Percentiles rank a stretch among this genome's conserved stretches.
These are phyloP conservation scores for Penstemon davidsonii DNA, from an alignment of 257 asterid genomes.

Conservation along the genomic window DNA sequence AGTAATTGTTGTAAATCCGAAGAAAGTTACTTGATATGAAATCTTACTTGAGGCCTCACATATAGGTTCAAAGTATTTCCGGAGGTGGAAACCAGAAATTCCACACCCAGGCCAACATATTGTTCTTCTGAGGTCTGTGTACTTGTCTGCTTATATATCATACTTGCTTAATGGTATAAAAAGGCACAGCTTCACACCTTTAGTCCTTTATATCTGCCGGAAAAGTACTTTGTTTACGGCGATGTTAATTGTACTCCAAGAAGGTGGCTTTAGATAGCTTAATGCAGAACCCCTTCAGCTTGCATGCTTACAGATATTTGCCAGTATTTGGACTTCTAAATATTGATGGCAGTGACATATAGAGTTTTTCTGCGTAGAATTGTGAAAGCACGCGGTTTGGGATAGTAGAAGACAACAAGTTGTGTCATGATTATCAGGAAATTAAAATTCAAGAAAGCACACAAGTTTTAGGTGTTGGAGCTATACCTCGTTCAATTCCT, in stretches of 20 bases:
- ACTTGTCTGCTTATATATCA: slow-evolving; percentile 16
- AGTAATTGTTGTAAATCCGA: slow-evolving; percentile 4
- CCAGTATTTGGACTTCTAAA: slow-evolving; percentile 7
- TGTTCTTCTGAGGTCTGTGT: slow-evolving; percentile 85
- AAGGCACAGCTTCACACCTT: not conserved
- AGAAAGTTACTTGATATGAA: slow-evolving; percentile 12
- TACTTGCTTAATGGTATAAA: not conserved
- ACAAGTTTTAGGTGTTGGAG: slow-evolving; percentile 95
- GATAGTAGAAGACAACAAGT: slow-evolving; percentile 70
- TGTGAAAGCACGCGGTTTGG: slow-evolving; percentile 91
- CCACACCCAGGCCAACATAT: slow-evolving; percentile 66
- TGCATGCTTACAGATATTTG: slow-evolving; percentile 9
- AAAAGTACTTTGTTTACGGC: slow-evolving; percentile 12
- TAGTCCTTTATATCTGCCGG: not conserved
- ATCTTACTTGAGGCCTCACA: slow-evolving; percentile 5
- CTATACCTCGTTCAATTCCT: slow-evolving; percentile 95
- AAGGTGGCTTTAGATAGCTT: slow-evolving; percentile 14
- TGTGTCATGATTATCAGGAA: slow-evolving; percentile 97
- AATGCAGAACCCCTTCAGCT: not conserved
- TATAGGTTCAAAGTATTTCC: slow-evolving; percentile 88
- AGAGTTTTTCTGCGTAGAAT: slow-evolving; percentile 37
- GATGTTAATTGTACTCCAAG: slow-evolving; percentile 10
- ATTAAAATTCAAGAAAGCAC: slow-evolving; percentile 95
- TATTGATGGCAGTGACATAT: slow-evolving; percentile 16
- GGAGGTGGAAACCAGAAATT: slow-evolving; percentile 88